Percentiles rank a stretch among this genome's conserved stretches.
Conservation (phyloP, 78 protist species). For the Blattamonas nauphoetae region DNA sequence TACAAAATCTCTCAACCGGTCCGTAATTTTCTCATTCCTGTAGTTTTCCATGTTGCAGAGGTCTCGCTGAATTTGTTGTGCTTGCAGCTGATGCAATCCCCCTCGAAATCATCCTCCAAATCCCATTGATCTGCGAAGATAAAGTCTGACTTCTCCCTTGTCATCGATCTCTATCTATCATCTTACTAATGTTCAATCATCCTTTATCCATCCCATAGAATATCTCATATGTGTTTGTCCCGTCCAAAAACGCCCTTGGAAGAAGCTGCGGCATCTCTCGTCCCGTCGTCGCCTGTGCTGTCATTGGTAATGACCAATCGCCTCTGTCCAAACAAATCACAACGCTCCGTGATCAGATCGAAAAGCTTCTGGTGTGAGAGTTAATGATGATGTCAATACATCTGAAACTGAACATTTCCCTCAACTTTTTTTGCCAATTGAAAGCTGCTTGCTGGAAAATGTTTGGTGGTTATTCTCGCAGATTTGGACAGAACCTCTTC, state of each 20-base stretch:
- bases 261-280: conserved; percentile 44
- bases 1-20: conserved; percentile 43
- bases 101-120: conserved; percentile 41
- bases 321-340: conserved; percentile 11
- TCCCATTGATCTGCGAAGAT: conserved; percentile 53
- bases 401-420: too few relatives aligned
- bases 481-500: too few relatives aligned
- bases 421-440: too few relatives aligned
- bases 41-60: neutral
- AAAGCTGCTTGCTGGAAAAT: too few relatives aligned
- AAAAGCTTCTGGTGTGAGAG: conserved; percentile 22
- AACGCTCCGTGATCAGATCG: conserved; percentile 17
- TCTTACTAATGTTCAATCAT: neutral
- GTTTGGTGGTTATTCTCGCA: too few relatives aligned
- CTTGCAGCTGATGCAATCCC: conserved; percentile 52
- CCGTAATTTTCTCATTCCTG: neutral
- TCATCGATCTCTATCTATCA: neutral
- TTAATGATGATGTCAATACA: too few relatives aligned
- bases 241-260: conserved; percentile 36
- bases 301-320: conserved; percentile 17
- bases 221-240: conserved; percentile 42
- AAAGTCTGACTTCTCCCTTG: conserved; percentile 29
- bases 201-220: neutral
- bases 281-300: conserved; percentile 37
- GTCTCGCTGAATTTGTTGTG: conserved; percentile 35